These are phyloP conservation scores for Globisporangium spiculum DNA, from an alignment of 352 stramenopile genomes.

Conservation along the genomic window DNA sequence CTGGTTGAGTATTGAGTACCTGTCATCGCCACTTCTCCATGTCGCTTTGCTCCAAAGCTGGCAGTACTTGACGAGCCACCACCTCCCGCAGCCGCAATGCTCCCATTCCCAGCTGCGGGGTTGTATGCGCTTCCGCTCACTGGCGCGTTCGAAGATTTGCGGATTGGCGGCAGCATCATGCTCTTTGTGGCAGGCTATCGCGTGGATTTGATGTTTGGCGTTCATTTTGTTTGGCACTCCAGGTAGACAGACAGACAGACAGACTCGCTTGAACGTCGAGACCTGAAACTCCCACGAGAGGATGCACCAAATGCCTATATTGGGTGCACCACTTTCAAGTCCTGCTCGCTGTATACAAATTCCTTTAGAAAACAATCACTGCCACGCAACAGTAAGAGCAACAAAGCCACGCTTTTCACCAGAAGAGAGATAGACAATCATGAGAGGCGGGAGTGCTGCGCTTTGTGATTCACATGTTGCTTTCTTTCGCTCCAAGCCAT, in stretches of 20 bases:
- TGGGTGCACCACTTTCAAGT: background rate
- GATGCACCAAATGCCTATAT: background rate
- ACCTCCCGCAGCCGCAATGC: background rate
- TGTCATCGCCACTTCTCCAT: background rate
- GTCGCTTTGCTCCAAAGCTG: background rate
- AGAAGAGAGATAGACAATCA: background rate
- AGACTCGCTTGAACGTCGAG: background rate
- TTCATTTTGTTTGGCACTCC: background rate
- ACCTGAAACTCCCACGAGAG: background rate
- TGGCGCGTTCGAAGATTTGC: slow-evolving; percentile 30
- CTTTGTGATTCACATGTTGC: background rate
- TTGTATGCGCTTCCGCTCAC: background rate
- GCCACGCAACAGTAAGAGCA: background rate
- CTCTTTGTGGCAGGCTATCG: background rate
- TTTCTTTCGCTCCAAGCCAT: background rate
- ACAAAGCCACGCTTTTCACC: background rate
- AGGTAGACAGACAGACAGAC: background rate
- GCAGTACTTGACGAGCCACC: background rate
- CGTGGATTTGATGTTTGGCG: background rate
- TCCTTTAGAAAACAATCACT: background rate
- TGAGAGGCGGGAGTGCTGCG: background rate
- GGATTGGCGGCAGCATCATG: slow-evolving; percentile 51
- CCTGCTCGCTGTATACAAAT: background rate
- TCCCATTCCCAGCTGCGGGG: background rate
- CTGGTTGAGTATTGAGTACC: background rate